Evolutionary conservation across 768 basidiomycete species (phyloP), one percentile per base, ranked within the genome.

Genomic region (Russula abietina): DNA sequence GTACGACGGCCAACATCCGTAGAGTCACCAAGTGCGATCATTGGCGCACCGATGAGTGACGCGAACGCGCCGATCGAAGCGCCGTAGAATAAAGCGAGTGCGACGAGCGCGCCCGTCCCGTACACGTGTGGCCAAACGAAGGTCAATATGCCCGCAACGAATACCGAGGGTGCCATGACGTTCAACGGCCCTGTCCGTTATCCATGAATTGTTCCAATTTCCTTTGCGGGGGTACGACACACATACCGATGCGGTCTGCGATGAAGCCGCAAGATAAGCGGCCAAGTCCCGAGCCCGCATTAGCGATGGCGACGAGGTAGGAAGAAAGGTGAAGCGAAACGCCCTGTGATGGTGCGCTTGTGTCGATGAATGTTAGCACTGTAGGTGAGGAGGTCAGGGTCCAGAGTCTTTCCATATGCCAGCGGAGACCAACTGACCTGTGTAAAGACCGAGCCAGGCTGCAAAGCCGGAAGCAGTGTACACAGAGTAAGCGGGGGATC

Each of bases 51-150:
- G 33, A 87, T 69, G 8, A 89, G 72, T 17, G 83, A 78, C 8
- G 83, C 80, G 62, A 82, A 88, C 1, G 81, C 77, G 4, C 89
- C 89, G 0, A 83, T 86, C 1, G 80, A 74, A 54, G 87, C 78
- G 0, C 89, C 89, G 67, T 90, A 91, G 14, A 86, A 63, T 8
- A 88, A 69, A 0, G 82, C 77, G 41, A 91, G 71, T 6, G 73
- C 81, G 4, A 89, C 77, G 36, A 86, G 75, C 0, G 77, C 74
- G 0, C 71, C 74, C 55, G 80, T 67, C 32, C 70, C 78, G 46
- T 69, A 72, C 0, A 80, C 80, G 70, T 83, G 86, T 1, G 90
- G 91, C 91, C 91, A 93, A 4, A 76, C 75, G 67, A 84, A 85
- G 0, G 89, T 89, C 53, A 86, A 68, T 33, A 83, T 71, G 0